phyloP scores from a whole-genome alignment of 179 eudicot species.

The Drosera spatulata region DNA sequence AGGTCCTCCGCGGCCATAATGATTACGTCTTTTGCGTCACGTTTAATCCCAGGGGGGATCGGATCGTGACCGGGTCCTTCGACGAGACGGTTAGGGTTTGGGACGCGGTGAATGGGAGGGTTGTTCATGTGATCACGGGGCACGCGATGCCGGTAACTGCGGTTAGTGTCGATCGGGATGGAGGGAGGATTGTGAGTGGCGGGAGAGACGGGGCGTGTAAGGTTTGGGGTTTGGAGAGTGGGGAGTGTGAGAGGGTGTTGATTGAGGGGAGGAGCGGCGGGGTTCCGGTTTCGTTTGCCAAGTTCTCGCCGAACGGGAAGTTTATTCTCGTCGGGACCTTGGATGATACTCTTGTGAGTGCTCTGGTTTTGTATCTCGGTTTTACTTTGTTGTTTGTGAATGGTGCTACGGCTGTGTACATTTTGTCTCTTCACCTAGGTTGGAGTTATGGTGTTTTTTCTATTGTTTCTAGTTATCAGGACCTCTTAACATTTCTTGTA shows the following conservation, averaged over 20 bases:
- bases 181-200: constrained; percentile 63
- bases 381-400: no score
- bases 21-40: constrained; percentile 67
- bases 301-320: constrained; percentile 95
- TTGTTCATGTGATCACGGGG: constrained; percentile 35
- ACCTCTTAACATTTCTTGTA: no score
- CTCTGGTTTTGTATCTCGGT: no score
- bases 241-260: constrained; percentile 47
- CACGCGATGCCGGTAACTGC: constrained; percentile 77
- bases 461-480: no score
- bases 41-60: constrained; percentile 56
- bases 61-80: constrained; percentile 72
- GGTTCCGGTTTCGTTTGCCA: constrained; percentile 58
- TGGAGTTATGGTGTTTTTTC: no score
- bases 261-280: constrained; percentile 52
- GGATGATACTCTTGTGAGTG: constrained; percentile 64
- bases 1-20: constrained; percentile 69
- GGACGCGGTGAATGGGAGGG: constrained; percentile 77
- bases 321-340: constrained; percentile 77
- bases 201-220: constrained; percentile 83
- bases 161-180: constrained; percentile 70
- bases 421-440: no score
- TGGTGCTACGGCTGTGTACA: no score
- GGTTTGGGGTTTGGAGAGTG: constrained; percentile 71
- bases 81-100: constrained; percentile 85